These are phyloP conservation scores for Gypsophila paniculata DNA, from an alignment of 179 eudicot species.

Conservation along the genomic window DNA sequence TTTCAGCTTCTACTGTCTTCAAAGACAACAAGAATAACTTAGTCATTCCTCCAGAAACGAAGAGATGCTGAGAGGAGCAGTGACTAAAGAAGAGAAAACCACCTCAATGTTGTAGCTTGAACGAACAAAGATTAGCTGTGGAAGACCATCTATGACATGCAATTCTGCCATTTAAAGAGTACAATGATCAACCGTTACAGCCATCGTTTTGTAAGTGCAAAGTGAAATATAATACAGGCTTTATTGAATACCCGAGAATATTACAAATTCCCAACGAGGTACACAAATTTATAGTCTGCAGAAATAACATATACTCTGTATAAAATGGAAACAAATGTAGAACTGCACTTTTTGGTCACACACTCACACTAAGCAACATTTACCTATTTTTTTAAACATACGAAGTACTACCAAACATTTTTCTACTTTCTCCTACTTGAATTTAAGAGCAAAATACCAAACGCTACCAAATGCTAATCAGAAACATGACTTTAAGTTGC, in stretches of 20 bases:
- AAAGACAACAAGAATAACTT: constrained; percentile 24
- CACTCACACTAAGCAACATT: no score
- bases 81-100: constrained; percentile 11
- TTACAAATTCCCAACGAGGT: neutral
- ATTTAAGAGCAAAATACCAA: no score
- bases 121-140: constrained; percentile 86
- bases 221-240: neutral
- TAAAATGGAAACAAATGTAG: no score
- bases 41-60: constrained; percentile 15
- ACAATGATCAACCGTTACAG: constrained; percentile 11
- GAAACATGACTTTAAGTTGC: no score
- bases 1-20: constrained; percentile 95
- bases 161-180: constrained; percentile 45
- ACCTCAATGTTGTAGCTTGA: constrained; percentile 97
- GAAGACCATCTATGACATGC: constrained; percentile 87
- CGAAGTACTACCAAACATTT: no score
- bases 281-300: no score
- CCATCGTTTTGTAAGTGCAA: neutral
- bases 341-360: no score
- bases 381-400: no score
- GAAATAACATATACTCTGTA: no score
- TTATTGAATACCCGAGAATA: neutral
- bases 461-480: no score
- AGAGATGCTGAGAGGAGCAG: neutral
- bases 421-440: no score